Conservation (phyloP, 2,329 filamentous ascomycete genomes). For the Hymenoscyphus salicellus region DNA sequence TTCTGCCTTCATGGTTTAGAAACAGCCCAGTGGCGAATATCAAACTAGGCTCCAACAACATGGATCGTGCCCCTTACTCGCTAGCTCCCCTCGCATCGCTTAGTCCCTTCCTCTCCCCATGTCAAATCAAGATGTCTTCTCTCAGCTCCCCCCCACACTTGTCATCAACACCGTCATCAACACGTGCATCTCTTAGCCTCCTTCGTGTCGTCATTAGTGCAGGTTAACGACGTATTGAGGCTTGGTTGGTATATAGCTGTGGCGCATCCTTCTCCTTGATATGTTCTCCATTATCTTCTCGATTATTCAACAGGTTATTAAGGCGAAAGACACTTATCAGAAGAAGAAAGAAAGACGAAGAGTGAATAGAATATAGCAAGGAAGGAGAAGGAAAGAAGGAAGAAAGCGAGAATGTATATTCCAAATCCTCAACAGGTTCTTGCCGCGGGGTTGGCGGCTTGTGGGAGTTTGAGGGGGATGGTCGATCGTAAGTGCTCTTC, state of each 20-base stretch:
- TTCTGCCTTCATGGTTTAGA: no score
- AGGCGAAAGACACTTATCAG: no score
- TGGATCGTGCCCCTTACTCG: no score
- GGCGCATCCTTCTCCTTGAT: not conserved
- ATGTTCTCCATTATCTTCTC: no score
- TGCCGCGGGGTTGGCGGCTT: constrained; percentile 25
- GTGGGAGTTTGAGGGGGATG: not conserved
- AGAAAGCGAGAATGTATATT: constrained; percentile 24
- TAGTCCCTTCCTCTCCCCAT: not conserved
- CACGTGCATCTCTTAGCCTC: not conserved
- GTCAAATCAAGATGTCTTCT: not conserved
- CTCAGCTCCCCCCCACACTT: not conserved
- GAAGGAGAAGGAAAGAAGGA: not conserved
- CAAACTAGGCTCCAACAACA: no score
- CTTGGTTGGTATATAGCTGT: no score
- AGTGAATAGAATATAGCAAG: not conserved
- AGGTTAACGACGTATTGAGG: no score
- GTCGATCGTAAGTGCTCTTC: not conserved
- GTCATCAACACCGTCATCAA: not conserved
- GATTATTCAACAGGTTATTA: no score
- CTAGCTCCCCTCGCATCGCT: no score
- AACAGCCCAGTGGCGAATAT: no score
- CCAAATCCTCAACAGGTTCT: constrained; percentile 27
- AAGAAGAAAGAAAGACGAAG: not conserved
- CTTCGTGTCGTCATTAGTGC: no score